These are phyloP conservation scores for Plectosphaerella cucumerina DNA, from an alignment of 2,329 filamentous ascomycete genomes.

Conservation along the genomic window DNA sequence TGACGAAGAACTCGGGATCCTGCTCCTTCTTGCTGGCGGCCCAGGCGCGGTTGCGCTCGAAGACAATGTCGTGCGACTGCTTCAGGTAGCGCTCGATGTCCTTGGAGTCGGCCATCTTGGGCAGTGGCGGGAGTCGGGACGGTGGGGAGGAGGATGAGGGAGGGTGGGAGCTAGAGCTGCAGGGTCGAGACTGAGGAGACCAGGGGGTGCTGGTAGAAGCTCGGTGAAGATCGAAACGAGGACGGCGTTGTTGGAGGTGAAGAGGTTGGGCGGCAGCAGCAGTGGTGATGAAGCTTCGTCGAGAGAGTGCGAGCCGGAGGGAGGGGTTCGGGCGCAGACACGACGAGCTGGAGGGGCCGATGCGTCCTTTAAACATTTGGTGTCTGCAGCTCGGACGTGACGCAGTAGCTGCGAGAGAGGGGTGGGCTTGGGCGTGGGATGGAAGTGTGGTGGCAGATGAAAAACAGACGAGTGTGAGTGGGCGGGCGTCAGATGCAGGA, in stretches of 20 bases:
- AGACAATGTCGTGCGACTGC: slow-evolving; percentile 62
- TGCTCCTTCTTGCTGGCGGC: slow-evolving; percentile 51
- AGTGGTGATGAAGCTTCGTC: background rate
- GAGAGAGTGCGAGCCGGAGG: background rate
- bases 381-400: background rate
- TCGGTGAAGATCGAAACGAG: background rate
- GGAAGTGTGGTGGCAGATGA: no score
- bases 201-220: background rate
- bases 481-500: background rate
- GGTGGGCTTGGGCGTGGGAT: background rate
- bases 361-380: background rate
- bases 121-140: background rate
- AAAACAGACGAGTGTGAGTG: background rate
- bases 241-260: background rate
- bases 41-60: slow-evolving; percentile 66
- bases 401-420: background rate
- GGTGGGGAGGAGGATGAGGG: background rate
- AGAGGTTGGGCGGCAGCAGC: no score
- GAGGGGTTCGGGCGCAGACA: background rate
- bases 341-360: background rate
- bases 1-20: slow-evolving; percentile 63
- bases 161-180: background rate
- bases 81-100: slow-evolving; percentile 43
- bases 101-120: slow-evolving; percentile 10
- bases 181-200: background rate